Base-by-base conservation (phyloP, 2,329 filamentous ascomycete species). In the Pleomassaria siparia region DNA sequence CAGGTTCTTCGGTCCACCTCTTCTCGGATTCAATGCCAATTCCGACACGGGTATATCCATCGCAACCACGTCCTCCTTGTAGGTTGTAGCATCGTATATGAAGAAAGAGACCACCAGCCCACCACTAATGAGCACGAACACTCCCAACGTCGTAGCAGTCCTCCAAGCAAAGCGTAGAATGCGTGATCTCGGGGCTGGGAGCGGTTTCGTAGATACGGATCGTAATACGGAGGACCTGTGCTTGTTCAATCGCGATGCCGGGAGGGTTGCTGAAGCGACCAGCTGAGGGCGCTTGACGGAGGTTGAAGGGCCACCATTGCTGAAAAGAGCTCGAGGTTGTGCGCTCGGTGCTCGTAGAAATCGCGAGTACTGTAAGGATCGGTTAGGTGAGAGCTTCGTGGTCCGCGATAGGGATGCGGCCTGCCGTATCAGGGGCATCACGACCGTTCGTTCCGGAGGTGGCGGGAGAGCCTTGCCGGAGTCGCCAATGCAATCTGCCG, bases 1-100 rank as follows among this genome's bases (percentile, higher is more conserved):
- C 26, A 99, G 75, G 63, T 99, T 96, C 78, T 99, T 97, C 0
- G 92, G 91, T 0, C 94, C 94, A 46, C 94, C 94, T 49, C 80
- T 81, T 54, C 85, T 82, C 1, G 94, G 94, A 47, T 84, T 85
- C 44, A 99, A 76, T 1, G 94, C 94, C 28, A 90, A 74, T 59
- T 89, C 82, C 1, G 91, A 91, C n/a, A 99, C 87, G 41, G 86
- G 81, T 48, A 96, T 84, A 59, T 96, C 91, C 55, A 77, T 76
- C 21, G 80, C 78, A 6, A 79, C 81, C 2, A 81, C 74, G 39
- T 86, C 78, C 55, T 91, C 87, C 49, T 83, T 85, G 75, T 99
- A 99, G 12, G 94, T 99, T 40, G 84, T 87, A 9, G 91, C 87
- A 75, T 99, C 94, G 74, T 95, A 99, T 59, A 94, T 60, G 74